A percentile compares a stretch with the other conserved stretches of the same genome.
These are phyloP conservation scores for Magnaporthiopsis rhizophila DNA, from an alignment of 2,329 filamentous ascomycete genomes.

Conservation along the genomic window DNA sequence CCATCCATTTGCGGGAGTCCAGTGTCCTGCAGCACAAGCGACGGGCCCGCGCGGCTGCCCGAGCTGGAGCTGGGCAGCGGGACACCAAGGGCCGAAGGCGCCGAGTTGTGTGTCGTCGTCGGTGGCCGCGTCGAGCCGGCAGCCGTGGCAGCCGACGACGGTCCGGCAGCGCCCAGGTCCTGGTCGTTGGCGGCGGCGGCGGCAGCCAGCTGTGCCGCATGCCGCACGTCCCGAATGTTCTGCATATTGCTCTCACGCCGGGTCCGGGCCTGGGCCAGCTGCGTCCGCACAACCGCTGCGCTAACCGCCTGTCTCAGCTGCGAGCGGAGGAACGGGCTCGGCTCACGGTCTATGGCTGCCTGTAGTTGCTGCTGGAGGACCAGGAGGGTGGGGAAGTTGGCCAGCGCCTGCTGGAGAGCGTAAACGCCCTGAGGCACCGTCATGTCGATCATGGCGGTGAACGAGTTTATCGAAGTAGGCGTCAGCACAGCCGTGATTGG, in stretches of 20 bases:
- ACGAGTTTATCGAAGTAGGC: conserved; percentile 17
- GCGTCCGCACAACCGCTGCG: conserved; percentile 35
- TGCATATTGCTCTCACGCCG: conserved; percentile 15
- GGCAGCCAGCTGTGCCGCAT: conserved; percentile 3
- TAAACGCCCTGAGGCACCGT: conserved; percentile 41
- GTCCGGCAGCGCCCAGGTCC: neutral
- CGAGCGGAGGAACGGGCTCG: conserved; percentile 37
- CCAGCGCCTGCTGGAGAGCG: conserved; percentile 37
- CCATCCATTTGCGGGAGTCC: conserved; percentile 13
- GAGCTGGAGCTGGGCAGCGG: conserved; percentile 9
- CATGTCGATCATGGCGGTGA: conserved; percentile 44
- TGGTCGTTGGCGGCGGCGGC: neutral
- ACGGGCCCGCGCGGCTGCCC: neutral
- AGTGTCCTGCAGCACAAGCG: conserved; percentile 8
- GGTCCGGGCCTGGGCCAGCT: conserved; percentile 32
- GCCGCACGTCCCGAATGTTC: neutral
- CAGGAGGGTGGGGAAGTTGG: conserved; percentile 40
- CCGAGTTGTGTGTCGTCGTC: conserved; percentile 5
- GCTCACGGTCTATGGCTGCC: conserved; percentile 41
- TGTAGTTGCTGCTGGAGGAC: conserved; percentile 40
- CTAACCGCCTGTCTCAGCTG: conserved; percentile 43
- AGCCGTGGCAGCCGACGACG: neutral
- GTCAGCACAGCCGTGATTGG: neutral
- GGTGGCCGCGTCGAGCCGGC: neutral
- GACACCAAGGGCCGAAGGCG: conserved; percentile 8